Evolutionary conservation across 208 protist genomes (phyloP), one percentile per base, ranked within the genome.

Genomic region (Herpetomonas tarakana): DNA sequence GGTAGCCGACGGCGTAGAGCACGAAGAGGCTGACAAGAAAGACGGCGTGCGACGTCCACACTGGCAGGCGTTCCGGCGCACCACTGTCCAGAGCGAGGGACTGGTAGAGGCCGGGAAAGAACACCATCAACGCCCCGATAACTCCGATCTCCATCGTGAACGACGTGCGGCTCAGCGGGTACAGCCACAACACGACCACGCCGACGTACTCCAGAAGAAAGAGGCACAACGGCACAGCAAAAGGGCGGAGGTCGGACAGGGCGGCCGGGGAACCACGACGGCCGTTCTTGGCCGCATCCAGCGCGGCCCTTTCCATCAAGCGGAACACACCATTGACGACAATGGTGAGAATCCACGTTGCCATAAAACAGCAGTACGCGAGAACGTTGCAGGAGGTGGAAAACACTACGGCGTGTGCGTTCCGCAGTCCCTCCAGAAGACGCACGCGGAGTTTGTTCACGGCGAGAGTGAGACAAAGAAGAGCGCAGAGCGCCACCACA

Each of bases 21-120:
- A 52, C 21, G n/a, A 62, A 57, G 25, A 74, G 18, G 28, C 51
- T 64, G 47, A 53, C 21, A n/a, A 73, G 38, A 52, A 73, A 60
- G 9, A 53, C 52, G 30, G 52, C 29, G 35, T 73, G 61, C 12
- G 58, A 62, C 22, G 11, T 1, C 54, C 50, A 61, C 18, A 62
- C 24, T 21, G 67, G 49, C 7, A 35, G 31, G 11, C 62, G 58
- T 27, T 65, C 58, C 2, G 62, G 45, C 47, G 64, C 67, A 31
- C 53, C 53, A 1, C 55, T 59, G 3, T 38, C 7, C 16, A 74
- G 52, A 28, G 53, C 12, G 12, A 54, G 38, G n/a, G 68, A 58
- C 26, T 74, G 58, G 45, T 68, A 74, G 12, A 74, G 58, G 55
- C 39, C 31, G 26, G 59, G 60, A 24, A 67, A 26, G 41, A 74